phyloP scores from a whole-genome alignment of 352 stramenopile species.

The Phytophthora syringae region DNA sequence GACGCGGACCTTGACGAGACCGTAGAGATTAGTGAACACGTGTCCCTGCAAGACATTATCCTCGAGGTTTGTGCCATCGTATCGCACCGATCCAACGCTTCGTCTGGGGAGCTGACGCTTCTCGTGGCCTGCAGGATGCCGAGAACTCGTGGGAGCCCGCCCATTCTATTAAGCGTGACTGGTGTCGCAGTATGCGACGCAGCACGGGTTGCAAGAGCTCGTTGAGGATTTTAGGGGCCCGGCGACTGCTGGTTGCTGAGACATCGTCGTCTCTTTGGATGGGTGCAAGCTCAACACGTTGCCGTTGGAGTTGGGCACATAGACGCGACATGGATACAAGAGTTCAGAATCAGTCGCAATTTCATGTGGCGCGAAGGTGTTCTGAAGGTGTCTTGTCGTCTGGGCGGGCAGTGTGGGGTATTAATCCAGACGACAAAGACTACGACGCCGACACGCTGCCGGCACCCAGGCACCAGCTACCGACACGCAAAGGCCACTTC shows the following conservation, averaged over 20 bases:
- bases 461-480: too few relatives aligned
- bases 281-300: conserved; percentile 3
- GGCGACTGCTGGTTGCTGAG: not conserved
- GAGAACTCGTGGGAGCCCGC: conserved; percentile 20
- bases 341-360: not conserved
- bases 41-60: conserved; percentile 3
- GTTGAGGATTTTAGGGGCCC: conserved; percentile 1
- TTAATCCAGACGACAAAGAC: too few relatives aligned
- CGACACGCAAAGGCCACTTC: too few relatives aligned
- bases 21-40: conserved; percentile 14
- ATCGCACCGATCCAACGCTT: not conserved
- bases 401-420: conserved; percentile 9
- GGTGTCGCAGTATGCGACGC: not conserved
- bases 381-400: not conserved
- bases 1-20: conserved; percentile 5
- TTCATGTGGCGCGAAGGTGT: conserved; percentile 8
- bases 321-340: not conserved
- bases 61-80: conserved; percentile 12
- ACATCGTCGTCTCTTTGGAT: not conserved
- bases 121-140: conserved; percentile 15
- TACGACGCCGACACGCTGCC: too few relatives aligned
- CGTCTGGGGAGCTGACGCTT: conserved; percentile 8
- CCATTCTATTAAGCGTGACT: conserved; percentile 11
- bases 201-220: not conserved
- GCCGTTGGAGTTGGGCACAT: conserved; percentile 11